phyloP scores from a whole-genome alignment of 257 asterid species.

The Plectranthus barbatus region DNA sequence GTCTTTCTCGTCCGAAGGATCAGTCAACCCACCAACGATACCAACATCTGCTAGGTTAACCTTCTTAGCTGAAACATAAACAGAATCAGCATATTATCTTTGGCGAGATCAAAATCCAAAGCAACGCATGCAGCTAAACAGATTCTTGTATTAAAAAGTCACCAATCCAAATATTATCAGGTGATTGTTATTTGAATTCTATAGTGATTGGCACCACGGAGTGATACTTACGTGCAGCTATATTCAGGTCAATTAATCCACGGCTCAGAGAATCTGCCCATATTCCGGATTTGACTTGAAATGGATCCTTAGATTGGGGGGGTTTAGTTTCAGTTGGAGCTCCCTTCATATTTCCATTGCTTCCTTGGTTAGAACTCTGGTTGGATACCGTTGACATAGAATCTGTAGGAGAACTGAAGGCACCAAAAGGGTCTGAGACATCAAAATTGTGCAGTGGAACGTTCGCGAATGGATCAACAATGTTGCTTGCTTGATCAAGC shows the following conservation, averaged over 20 bases:
- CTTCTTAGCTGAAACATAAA: slow-evolving; percentile 60
- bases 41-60: slow-evolving; percentile 81
- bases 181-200: neutral
- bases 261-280: slow-evolving; percentile 99
- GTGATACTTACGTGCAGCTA: slow-evolving; percentile 73
- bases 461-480: slow-evolving; percentile 70
- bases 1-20: slow-evolving; percentile 51
- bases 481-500: slow-evolving; percentile 26
- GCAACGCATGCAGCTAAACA: too few relatives aligned
- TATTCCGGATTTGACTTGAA: slow-evolving; percentile 90
- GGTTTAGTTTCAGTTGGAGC: slow-evolving; percentile 26
- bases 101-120: too few relatives aligned
- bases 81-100: neutral
- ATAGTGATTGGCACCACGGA: neutral
- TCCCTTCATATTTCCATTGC: slow-evolving; percentile 30
- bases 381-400: slow-evolving; percentile 25
- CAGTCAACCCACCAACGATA: slow-evolving; percentile 56
- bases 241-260: slow-evolving; percentile 81
- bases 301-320: slow-evolving; percentile 34
- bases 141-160: too few relatives aligned
- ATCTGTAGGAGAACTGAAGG: slow-evolving; percentile 45
- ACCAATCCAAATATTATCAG: neutral
- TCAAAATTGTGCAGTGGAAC: slow-evolving; percentile 70
- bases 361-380: slow-evolving; percentile 27
- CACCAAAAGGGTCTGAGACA: slow-evolving; percentile 59